Evolutionary conservation across 306 rosid species (phyloP), one percentile per base, ranked within the genome.

Genomic region (Styphnolobium japonicum): DNA sequence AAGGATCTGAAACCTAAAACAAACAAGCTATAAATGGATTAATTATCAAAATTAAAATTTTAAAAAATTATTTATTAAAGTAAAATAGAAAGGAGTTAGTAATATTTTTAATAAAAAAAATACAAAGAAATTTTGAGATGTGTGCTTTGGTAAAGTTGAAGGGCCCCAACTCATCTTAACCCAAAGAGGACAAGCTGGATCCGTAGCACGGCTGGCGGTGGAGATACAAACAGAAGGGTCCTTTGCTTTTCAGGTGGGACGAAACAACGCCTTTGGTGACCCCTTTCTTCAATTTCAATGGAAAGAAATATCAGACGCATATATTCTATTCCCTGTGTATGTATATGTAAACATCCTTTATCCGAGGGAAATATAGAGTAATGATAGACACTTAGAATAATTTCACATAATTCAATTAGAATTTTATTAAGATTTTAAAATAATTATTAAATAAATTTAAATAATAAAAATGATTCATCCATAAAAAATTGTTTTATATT

Each of bases 251-350:
- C 36, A 43, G 36, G 37, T 42, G 55, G 34, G 37, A 12, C 6
- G 36, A 43, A 85, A 67, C 73, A 81, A 42, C 36, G 58, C 42
- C 21, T 27, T 71, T 86, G 71, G 4, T 19, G 87, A n/a, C 40
- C 60, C 58, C 70, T 22, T 39, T 42, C 31, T 21, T 25, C 58
- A 6, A 18, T 29, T 34, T 25, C 25, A 23, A 67, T 15, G 7
- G 2, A 67, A 12, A 45, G 7, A 39, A 53, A 78, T 27, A 37
- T 65, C 42, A 15, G 42, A 23, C 66, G 7, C 21, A 67, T 14
- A 42, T 42, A 67, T 67, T 51, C 45, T 21, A 10, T 9, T 2
- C 9, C 39, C 0, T 25, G 2, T 15, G 39, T 27, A 40, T 27
- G 15, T 2, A 39, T 14, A 10, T 29, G 40, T n/a, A 51, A 51